Evolutionary conservation across 1,284 basidiomycete species (phyloP).

Genomic region (Neotropicomus parvogracilis): DNA sequence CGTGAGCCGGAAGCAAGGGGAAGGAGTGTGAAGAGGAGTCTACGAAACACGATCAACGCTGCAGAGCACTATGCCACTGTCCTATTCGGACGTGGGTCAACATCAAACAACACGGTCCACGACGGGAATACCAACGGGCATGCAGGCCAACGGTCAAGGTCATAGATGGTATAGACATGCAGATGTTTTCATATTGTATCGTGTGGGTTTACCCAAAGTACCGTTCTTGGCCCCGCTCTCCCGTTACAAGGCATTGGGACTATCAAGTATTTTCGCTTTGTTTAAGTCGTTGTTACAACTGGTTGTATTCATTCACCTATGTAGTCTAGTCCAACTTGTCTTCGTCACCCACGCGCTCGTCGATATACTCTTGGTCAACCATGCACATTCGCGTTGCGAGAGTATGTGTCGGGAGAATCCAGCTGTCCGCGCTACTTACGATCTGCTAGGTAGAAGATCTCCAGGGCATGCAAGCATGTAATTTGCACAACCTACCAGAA

Average conservation of each 20-base stretch:
- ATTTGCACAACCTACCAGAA: conserved; percentile 90
- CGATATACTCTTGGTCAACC: conserved; percentile 3
- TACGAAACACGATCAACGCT: conserved; percentile 61
- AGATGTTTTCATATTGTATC: conserved; percentile 13
- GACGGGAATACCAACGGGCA: conserved; percentile 26
- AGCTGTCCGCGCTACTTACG: conserved; percentile 18
- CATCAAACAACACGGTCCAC: conserved; percentile 22
- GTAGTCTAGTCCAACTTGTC: conserved; percentile 11
- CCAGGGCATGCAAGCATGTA: conserved; percentile 88
- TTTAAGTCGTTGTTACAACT: conserved; percentile 29
- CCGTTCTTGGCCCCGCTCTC: conserved; percentile 6
- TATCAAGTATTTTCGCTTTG: conserved; percentile 4
- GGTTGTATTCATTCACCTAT: conserved; percentile 23
- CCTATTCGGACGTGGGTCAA: conserved; percentile 49
- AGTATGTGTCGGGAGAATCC: conserved; percentile 36
- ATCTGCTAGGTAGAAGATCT: conserved; percentile 53
- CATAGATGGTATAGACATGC: conserved; percentile 15
- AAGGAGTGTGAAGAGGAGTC: conserved; percentile 57
- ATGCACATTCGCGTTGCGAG: conserved; percentile 60
- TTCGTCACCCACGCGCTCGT: neutral
- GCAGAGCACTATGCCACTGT: conserved; percentile 69
- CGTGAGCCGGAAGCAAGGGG: conserved; percentile 43
- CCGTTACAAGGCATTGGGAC: conserved; percentile 15
- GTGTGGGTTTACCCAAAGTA: conserved; percentile 2
- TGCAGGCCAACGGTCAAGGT: conserved; percentile 25